Base-by-base conservation (phyloP, 106 monocot genomes). In the Phalaenopsis aphrodite region DNA sequence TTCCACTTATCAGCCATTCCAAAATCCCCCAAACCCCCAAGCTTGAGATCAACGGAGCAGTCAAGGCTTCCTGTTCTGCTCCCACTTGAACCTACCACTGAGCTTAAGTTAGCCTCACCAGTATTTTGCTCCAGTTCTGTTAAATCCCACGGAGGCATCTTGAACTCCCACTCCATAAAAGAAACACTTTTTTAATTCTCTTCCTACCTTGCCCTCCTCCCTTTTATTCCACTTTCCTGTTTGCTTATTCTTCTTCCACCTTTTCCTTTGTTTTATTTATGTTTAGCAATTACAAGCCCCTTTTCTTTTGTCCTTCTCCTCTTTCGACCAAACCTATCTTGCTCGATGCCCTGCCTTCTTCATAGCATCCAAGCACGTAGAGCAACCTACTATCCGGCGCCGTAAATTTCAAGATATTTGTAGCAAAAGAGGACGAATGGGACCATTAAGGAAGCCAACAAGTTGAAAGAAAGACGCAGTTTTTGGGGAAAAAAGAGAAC, bases 161-260 rank as follows among this genome's bases (percentile, higher is more conserved):
- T 91, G 81, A 79, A 69, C 17, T 89, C 86, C 93, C 91, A 91
- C 38, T 89, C 94, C 91, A 91, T 94, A 39, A 82, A 75, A 68
- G 39, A 42, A 77, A 79, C 80, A 37, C 82, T 76, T 55, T 30
- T 48, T 52, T 11, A 61, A n/a, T 61, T n/a, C 0, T 61, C n/a
- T 61, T 61, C 61, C 61, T 43, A n/a, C 4, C 15, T 30, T 76
- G 1, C 52, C 76, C 23, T 52, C 48, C 36, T 3, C n/a, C 76
- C 24, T 48, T 52, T 6, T 52, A 39, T 76, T 49, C 36, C 77
- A 30, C 55, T 52, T 55, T 36, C 69, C 39, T 69, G 36, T 69
- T 37, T 69, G 10, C 69, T 77, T 74, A 6, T 74, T 74, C 21
- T 74, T 21, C 74, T 74, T 74, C 74, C 6, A 4, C 76, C 76